phyloP scores from a whole-genome alignment of 2,329 filamentous ascomycete species.

The Exophiala spinifera region DNA sequence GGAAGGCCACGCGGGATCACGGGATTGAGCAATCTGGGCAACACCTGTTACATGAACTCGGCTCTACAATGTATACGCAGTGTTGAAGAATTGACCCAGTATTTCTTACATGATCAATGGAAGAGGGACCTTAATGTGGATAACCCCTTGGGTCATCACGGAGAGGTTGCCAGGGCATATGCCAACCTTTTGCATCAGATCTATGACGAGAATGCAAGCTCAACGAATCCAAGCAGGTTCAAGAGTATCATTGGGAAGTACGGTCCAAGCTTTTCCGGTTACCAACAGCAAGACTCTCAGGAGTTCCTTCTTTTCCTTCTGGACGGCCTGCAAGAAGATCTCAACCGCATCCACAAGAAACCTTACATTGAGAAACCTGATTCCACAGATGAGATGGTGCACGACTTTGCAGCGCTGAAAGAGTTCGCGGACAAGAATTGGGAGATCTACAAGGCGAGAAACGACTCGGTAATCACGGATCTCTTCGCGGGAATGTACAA shows the following conservation, averaged over 20 bases:
- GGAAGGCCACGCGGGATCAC: conserved; percentile 72
- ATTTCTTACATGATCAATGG: conserved; percentile 75
- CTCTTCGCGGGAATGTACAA: conserved; percentile 98
- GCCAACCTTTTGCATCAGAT: conserved; percentile 72
- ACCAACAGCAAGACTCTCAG: conserved; percentile 94
- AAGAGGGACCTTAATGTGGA: conserved; percentile 76
- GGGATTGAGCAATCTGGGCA: conserved; percentile 85
- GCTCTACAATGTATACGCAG: conserved; percentile 91
- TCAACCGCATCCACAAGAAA: conserved; percentile 91
- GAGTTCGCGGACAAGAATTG: conserved; percentile 85
- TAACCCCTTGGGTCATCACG: conserved; percentile 82
- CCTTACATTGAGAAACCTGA: conserved; percentile 97
- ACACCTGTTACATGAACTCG: conserved; percentile 99
- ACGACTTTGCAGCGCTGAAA: conserved; percentile 73
- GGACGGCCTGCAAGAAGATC: conserved; percentile 89
- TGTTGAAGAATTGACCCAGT: conserved; percentile 88
- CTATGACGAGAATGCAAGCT: conserved; percentile 67
- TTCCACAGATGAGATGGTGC: conserved; percentile 92
- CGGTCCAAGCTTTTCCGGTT: conserved; percentile 84
- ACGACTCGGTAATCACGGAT: conserved; percentile 93
- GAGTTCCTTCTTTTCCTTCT: conserved; percentile 94
- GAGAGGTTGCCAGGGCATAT: conserved; percentile 83
- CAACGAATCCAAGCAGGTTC: conserved; percentile 75
- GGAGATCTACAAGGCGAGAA: conserved; percentile 85
- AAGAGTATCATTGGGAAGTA: conserved; percentile 78